Evolutionary conservation across 164 flowering plant species (phyloP), one percentile per base, ranked within the genome.

Genomic region (Buxus sempervirens): DNA sequence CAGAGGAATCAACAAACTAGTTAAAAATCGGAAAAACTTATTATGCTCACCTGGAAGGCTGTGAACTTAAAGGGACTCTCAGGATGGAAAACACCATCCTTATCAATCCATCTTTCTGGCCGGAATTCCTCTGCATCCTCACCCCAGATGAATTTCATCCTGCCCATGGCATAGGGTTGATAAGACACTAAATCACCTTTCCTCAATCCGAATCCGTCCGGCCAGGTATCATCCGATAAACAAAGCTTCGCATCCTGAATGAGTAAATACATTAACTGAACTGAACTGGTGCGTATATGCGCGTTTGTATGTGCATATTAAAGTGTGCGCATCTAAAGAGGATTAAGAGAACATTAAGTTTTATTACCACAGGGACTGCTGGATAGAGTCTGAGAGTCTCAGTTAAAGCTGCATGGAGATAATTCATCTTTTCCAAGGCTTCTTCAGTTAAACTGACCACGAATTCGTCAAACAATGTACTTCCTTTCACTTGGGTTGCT

Each of bases 351-450:
- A 12, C 45, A 41, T 5, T 12, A 23, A 12, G 36, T 20, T 24
- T 27, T 25, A 57, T 80, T 85, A 91, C 96, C 88, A 86, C 80
- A 5, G 99, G 96, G 71, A 89, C 87, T 25, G 97, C 83, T 69
- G 98, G 98, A 66, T 88, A 88, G 48, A 94, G 86, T 57, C 96
- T 85, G 54, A 95, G 84, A 54, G 96, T 91, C 75, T 95, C 98
- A 7, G 93, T 77, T 49, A 91, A 68, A 7, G 96, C 79, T 45
- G 98, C 96, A 72, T 88, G 93, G 64, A 95, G 92, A 75, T 89
- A 88, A 5, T 91, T 90, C 97, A 95, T 86, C 69, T 80, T 83
- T 28, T 85, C 93, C 1, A 90, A 69, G 22, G 83, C 78, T 54
- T 82, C 86, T 38, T 90, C 97, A 41, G 66, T 79, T 56, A 87